Conservation (phyloP, 805 yeast species). For the Kluyveromyces siamensis region DNA sequence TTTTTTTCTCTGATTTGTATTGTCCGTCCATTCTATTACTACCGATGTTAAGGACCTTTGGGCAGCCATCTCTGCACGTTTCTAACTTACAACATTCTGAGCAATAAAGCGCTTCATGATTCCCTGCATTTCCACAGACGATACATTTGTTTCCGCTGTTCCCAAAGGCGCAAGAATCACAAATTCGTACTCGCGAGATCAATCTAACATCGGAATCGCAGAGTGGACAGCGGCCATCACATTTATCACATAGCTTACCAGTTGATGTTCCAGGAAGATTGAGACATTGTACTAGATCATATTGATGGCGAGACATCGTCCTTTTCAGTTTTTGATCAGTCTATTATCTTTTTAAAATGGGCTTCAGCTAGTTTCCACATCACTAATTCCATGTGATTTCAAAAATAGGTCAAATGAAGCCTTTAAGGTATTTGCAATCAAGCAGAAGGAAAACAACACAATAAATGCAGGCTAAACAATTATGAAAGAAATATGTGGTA, state of each 20-base stretch:
- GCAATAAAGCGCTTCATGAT: conserved; percentile 72
- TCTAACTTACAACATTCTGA: conserved; percentile 74
- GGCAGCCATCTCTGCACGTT: conserved; percentile 88
- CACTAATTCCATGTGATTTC: background rate
- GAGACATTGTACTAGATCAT: conserved; percentile 74
- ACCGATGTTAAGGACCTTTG: conserved; percentile 73
- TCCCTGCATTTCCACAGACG: conserved; percentile 59
- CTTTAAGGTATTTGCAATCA: too few relatives aligned
- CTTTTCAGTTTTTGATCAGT: background rate
- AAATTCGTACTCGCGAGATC: conserved; percentile 53
- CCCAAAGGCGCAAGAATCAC: conserved; percentile 82
- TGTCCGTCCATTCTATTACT: conserved; percentile 60
- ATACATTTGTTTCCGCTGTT: conserved; percentile 57
- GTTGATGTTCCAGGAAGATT: conserved; percentile 69
- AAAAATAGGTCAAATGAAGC: too few relatives aligned
- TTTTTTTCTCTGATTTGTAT: conserved; percentile 32
- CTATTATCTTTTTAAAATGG: too few relatives aligned
- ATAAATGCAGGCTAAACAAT: background rate
- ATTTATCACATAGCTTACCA: conserved; percentile 70
- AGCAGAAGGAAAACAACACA: too few relatives aligned
- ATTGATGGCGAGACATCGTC: conserved; percentile 80
- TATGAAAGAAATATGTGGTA: conserved; percentile 38
- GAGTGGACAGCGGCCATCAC: conserved; percentile 87
- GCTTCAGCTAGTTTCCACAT: background rate
- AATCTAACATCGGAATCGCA: conserved; percentile 84